Evolutionary conservation across 2,329 filamentous ascomycete species (phyloP), one percentile per base, ranked within the genome.

Genomic region (Aspergillus texensis): DNA sequence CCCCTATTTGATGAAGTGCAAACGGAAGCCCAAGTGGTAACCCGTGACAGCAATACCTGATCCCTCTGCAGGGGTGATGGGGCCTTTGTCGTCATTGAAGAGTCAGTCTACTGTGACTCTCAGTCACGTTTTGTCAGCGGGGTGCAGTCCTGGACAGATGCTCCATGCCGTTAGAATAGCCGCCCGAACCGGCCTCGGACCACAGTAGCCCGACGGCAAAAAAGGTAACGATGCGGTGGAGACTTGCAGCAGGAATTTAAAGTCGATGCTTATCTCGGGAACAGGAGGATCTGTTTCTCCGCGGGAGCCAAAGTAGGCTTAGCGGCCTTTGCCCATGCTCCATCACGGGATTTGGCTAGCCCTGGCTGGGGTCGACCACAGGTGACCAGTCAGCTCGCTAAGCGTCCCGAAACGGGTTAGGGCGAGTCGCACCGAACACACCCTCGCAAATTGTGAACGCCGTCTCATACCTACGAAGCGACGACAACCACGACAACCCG

Each of bases 401-500:
- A 77, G 73, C 65, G 61, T 68, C 73, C 75, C 70, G 63, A 69
- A 76, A 71, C 64, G 68, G 75, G 67, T 71, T 78, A 78, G 76
- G 66, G 71, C 72, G 70, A 72, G 63, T 66, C 67, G 67, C 71
- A 67, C 69, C 73, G 70, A 74, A 72, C 74, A 74, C 75, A 76
- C 73, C 39, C 72, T 73, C 70, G 72, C 71, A 77, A 76, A 73
- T 76, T 77, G 61, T 66, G 74, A 72, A 64, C 65, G 68, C 76
- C 77, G 75, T 65, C 55, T 55, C 67, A 60, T 61, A 69, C 71
- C 71, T 72, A 73, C 73, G 74, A 76, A 77, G 74, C 76, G 76
- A 78, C 77, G 74, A 78, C 76, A 77, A 76, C 73, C 74, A 77
- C 75, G 75, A 78, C 75, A 76, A 77, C 70, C 75, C 74, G 74